phyloP scores from a whole-genome alignment of 148 eudicot genomes.

The Spergularia bocconei region DNA sequence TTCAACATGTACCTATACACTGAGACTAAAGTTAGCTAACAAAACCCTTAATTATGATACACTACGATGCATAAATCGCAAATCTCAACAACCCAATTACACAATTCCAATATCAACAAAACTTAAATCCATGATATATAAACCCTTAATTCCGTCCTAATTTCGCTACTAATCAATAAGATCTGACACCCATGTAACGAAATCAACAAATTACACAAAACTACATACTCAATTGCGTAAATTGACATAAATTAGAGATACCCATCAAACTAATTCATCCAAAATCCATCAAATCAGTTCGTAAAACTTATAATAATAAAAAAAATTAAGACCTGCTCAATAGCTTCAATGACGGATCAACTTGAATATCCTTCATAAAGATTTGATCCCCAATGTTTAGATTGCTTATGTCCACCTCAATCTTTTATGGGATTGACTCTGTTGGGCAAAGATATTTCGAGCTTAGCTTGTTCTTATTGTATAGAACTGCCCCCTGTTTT shows the following conservation, averaged over 20 bases:
- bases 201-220: not conserved
- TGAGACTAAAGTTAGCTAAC: not conserved
- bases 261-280: constrained; percentile 12
- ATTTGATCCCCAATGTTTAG: constrained; percentile 72
- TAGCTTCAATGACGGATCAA: constrained; percentile 71
- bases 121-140: constrained; percentile 4
- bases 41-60: not conserved
- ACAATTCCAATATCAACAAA: not conserved
- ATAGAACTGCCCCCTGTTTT: constrained; percentile 65
- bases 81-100: constrained; percentile 10
- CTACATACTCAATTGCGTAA: not conserved
- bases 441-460: constrained; percentile 78
- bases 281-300: not conserved
- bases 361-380: constrained; percentile 50
- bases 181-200: constrained; percentile 21
- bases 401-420: constrained; percentile 83
- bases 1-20: not conserved
- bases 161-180: not conserved
- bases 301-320: not conserved
- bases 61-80: not conserved
- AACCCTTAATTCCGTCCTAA: not conserved
- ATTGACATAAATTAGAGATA: not conserved
- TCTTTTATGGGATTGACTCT: constrained; percentile 72
- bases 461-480: constrained; percentile 50
- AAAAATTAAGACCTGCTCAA: constrained; percentile 32